A percentile compares a stretch with the other conserved stretches of the same genome.
Evolutionary conservation across 148 eudicot species (phyloP).

Genomic region (Heliamphora exappendiculata): DNA sequence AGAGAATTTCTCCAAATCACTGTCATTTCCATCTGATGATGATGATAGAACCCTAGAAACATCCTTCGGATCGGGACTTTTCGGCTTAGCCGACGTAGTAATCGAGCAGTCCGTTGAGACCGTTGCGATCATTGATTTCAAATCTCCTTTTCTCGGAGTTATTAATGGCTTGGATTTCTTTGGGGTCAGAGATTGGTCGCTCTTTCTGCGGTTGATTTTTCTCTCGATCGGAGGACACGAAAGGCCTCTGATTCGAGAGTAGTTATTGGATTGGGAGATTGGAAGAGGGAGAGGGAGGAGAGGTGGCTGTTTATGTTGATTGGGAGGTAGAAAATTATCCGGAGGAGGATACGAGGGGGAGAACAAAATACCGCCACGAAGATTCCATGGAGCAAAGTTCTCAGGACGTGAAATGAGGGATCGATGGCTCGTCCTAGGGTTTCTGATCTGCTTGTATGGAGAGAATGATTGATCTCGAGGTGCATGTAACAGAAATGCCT

Average conservation of each 20-base stretch:
- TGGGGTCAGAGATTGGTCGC: no score
- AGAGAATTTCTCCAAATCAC: constrained; percentile 8
- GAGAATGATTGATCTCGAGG: not conserved
- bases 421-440: not conserved
- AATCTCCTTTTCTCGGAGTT: constrained; percentile 2
- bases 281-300: constrained; percentile 53
- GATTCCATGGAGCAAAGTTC: no score
- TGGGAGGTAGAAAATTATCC: not conserved
- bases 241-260: constrained; percentile 14
- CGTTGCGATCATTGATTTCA: not conserved
- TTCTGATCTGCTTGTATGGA: constrained; percentile 3
- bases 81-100: not conserved
- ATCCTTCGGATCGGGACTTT: constrained; percentile 36
- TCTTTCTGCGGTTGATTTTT: constrained; percentile 8
- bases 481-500: not conserved
- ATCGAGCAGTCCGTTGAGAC: no score
- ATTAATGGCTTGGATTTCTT: constrained; percentile 17
- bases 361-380: constrained; percentile 24
- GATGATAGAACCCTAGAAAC: constrained; percentile 16
- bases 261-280: constrained; percentile 3
- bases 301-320: constrained; percentile 37
- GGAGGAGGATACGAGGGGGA: constrained; percentile 21
- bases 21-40: not conserved
- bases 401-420: constrained; percentile 1
- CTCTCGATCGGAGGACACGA: constrained; percentile 24